These are phyloP conservation scores for Fusarium sp. DNA, from an alignment of 2,329 filamentous ascomycete species.

Conservation along the genomic window DNA sequence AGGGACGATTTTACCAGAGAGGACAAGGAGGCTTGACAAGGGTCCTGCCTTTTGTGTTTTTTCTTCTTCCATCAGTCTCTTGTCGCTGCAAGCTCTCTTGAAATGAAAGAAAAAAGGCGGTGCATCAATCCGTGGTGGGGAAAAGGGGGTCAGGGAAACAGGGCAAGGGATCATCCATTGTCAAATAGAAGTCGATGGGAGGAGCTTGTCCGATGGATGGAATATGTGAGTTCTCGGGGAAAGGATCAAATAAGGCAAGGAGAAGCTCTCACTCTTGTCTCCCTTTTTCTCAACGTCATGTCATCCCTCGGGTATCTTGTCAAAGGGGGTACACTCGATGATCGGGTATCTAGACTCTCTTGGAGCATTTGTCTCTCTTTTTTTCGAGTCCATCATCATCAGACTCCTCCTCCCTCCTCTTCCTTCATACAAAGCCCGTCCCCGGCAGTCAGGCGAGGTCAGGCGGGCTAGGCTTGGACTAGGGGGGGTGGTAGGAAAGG, in stretches of 20 bases:
- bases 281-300: slow-evolving; percentile 17
- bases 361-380: background rate
- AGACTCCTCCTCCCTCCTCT: background rate
- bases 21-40: slow-evolving; percentile 14
- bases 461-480: slow-evolving; percentile 19
- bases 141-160: slow-evolving; percentile 12
- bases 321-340: background rate
- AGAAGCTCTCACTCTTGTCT: slow-evolving; percentile 5
- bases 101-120: slow-evolving; percentile 14
- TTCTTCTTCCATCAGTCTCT: background rate
- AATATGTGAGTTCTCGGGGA: slow-evolving; percentile 9
- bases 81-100: slow-evolving; percentile 9
- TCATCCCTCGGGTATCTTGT: slow-evolving; percentile 14
- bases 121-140: background rate
- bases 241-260: slow-evolving; percentile 5
- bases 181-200: slow-evolving; percentile 5
- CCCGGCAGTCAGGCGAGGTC: slow-evolving; percentile 34
- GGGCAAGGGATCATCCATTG: slow-evolving; percentile 3
- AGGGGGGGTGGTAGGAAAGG: background rate
- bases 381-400: background rate
- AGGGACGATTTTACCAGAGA: background rate
- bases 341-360: background rate
- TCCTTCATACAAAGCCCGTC: slow-evolving; percentile 1
- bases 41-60: slow-evolving; percentile 12
- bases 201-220: background rate